These are phyloP conservation scores for Fragaria nilgerrensis DNA, from an alignment of 306 rosid species.

Conservation along the genomic window DNA sequence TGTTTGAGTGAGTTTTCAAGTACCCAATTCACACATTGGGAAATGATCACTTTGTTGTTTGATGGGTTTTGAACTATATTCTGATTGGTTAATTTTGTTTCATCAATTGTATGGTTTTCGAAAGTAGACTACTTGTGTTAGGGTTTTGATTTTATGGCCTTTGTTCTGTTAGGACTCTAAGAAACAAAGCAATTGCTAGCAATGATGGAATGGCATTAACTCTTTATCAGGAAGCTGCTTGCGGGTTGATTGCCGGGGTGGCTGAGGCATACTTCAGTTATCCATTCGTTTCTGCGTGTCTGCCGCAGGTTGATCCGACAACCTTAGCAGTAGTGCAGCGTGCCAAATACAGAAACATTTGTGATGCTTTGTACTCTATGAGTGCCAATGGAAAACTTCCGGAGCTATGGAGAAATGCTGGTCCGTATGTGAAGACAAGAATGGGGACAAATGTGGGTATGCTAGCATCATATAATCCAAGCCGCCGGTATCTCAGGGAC, in stretches of 20 bases:
- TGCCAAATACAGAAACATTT: background rate
- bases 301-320: background rate
- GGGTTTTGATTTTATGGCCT: background rate
- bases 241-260: slow-evolving; percentile 9
- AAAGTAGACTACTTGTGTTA: no score
- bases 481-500: background rate
- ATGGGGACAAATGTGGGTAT: background rate
- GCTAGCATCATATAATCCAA: slow-evolving; percentile 10
- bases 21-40: no score
- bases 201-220: slow-evolving; percentile 11
- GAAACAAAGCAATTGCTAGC: slow-evolving; percentile 1
- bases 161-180: slow-evolving; percentile 5
- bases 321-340: background rate
- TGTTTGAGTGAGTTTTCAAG: no score
- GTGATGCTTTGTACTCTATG: background rate
- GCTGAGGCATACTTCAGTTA: slow-evolving; percentile 6
- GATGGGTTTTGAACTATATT: background rate
- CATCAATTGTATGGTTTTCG: background rate
- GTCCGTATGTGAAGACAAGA: background rate
- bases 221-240: slow-evolving; percentile 10
- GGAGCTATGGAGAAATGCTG: background rate
- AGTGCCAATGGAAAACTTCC: background rate
- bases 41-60: no score
- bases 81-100: background rate
- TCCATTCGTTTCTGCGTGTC: background rate